Percentiles rank a stretch among this genome's conserved stretches.
These are phyloP conservation scores for Umbellularia californica DNA, from an alignment of 164 flowering plant genomes.

Conservation along the genomic window DNA sequence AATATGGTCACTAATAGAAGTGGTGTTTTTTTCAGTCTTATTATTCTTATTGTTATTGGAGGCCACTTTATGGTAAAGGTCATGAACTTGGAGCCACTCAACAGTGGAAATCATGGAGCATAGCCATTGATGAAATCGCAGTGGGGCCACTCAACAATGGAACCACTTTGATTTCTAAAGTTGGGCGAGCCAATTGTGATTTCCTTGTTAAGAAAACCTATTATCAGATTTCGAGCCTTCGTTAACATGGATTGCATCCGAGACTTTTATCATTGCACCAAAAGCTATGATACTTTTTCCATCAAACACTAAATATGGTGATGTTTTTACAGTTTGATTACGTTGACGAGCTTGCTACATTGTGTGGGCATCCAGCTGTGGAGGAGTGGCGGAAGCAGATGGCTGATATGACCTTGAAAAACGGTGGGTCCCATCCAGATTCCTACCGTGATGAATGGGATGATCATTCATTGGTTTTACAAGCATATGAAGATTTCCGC, in stretches of 20 bases:
- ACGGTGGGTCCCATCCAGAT: slow-evolving; percentile 27
- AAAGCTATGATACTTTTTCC: not conserved
- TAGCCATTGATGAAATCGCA: too few relatives aligned
- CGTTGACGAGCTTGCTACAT: slow-evolving; percentile 56
- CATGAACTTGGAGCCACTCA: too few relatives aligned
- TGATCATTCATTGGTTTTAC: slow-evolving; percentile 37
- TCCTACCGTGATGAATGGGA: slow-evolving; percentile 73
- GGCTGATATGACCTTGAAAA: slow-evolving; percentile 26
- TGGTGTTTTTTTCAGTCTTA: too few relatives aligned
- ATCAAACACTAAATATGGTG: not conserved
- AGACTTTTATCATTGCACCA: not conserved
- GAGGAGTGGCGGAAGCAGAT: slow-evolving; percentile 73
- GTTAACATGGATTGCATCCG: not conserved
- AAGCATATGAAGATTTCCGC: slow-evolving; percentile 51
- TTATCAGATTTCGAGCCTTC: too few relatives aligned
- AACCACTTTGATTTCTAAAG: too few relatives aligned
- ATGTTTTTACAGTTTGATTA: slow-evolving; percentile 53
- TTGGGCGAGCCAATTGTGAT: too few relatives aligned
- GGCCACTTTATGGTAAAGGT: too few relatives aligned
- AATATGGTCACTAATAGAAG: too few relatives aligned
- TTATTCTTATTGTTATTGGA: too few relatives aligned
- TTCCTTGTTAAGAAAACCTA: too few relatives aligned
- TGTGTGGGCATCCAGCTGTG: slow-evolving; percentile 32
- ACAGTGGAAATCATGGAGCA: too few relatives aligned
- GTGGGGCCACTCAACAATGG: too few relatives aligned